phyloP scores from a whole-genome alignment of 306 rosid species.

The Ziziphus jujuba region DNA sequence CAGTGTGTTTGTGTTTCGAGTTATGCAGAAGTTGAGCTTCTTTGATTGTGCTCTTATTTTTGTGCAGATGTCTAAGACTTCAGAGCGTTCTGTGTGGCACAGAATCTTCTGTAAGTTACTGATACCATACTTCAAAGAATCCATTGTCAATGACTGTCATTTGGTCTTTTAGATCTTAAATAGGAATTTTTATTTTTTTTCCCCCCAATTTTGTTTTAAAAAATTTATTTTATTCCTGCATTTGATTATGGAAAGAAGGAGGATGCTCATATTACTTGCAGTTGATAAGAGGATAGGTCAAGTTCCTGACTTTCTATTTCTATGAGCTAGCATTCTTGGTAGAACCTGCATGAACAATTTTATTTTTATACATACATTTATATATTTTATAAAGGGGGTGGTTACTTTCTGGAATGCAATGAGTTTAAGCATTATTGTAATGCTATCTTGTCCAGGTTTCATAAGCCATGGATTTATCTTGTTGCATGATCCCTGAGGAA shows the following conservation, averaged over 20 bases:
- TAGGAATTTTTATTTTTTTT: not conserved
- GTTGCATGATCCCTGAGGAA: too few species aligned
- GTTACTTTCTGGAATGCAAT: too few species aligned
- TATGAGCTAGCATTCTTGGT: not conserved
- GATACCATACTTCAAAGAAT: not conserved
- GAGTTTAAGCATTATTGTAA: too few species aligned
- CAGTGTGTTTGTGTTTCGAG: not conserved
- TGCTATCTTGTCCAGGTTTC: too few species aligned
- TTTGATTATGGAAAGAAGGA: not conserved
- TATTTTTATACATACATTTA: too few species aligned
- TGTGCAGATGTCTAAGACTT: constrained; percentile 68
- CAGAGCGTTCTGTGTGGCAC: constrained; percentile 59
- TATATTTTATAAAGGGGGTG: too few species aligned
- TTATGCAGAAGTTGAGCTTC: constrained; percentile 1
- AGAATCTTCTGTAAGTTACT: constrained; percentile 70
- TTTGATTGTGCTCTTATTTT: constrained; percentile 28
- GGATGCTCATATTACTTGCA: constrained; percentile 1
- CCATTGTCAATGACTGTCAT: not conserved
- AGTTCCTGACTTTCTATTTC: not conserved
- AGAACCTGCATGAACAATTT: not conserved
- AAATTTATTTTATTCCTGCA: not conserved
- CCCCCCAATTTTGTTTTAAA: not conserved
- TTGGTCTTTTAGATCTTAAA: not conserved
- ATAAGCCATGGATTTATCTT: too few species aligned
- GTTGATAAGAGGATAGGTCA: not conserved